A percentile compares a stretch with the other conserved stretches of the same genome.
phyloP scores from a whole-genome alignment of 23 red algal species.

The Chondrus crispus region DNA sequence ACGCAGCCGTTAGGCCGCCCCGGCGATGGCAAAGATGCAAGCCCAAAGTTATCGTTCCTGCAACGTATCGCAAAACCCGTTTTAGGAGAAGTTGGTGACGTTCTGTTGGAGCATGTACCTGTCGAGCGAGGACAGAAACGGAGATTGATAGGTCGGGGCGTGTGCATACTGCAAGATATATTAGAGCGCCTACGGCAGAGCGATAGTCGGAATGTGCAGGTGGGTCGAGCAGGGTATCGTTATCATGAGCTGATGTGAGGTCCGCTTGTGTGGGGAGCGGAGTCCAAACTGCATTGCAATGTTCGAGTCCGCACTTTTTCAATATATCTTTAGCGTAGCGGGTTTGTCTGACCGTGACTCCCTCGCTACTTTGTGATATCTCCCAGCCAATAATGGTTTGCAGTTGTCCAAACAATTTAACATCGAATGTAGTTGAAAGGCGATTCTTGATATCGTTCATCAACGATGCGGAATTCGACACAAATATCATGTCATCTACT shows the following conservation, averaged over 20 bases:
- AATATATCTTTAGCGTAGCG: neutral
- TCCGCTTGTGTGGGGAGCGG: neutral
- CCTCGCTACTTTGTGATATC: neutral
- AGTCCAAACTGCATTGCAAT: neutral
- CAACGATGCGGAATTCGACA: neutral
- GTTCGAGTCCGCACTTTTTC: neutral
- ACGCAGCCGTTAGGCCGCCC: neutral
- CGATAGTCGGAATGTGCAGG: neutral
- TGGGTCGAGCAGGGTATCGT: neutral
- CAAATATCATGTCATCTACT: neutral
- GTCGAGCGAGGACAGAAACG: conserved; percentile 6
- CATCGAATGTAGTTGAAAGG: neutral
- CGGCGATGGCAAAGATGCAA: neutral
- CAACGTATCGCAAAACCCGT: neutral
- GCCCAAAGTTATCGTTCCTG: neutral
- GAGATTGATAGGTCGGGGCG: conserved; percentile 10
- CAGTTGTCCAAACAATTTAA: neutral
- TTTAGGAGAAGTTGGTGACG: neutral
- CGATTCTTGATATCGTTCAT: neutral
- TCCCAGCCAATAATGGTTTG: neutral
- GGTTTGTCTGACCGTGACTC: neutral
- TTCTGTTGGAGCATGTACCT: neutral
- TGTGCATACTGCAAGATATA: conserved; percentile 4
- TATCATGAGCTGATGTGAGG: neutral
- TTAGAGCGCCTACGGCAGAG: neutral